These are phyloP conservation scores for Fistulifera pelliculosa DNA, from an alignment of 108 stramenopile species.

Conservation along the genomic window DNA sequence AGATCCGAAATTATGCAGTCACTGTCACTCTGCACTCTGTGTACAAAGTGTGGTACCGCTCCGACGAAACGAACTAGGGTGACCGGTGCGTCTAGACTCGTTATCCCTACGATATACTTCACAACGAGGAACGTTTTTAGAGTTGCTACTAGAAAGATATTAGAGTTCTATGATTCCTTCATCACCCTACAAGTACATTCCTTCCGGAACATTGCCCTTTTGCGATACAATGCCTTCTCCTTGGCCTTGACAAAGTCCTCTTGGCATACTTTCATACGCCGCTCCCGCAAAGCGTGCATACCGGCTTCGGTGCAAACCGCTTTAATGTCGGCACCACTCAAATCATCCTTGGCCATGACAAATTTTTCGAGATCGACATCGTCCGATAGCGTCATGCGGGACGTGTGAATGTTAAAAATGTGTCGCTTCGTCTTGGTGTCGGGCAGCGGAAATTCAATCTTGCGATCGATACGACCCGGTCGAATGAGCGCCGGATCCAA, in stretches of 20 bases:
- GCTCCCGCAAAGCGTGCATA: conserved; percentile 95
- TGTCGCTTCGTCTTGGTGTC: conserved; percentile 96
- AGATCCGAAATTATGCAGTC: too few species aligned
- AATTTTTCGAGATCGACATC: conserved; percentile 98
- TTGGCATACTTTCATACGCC: conserved; percentile 98
- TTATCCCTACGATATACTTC: too few species aligned
- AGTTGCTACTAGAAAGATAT: too few species aligned
- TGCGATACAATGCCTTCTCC: conserved; percentile 97
- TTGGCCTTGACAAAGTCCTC: conserved; percentile 98
- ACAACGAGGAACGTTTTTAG: too few species aligned
- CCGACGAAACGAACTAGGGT: too few species aligned
- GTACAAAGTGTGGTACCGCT: too few species aligned
- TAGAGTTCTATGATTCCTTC: too few species aligned
- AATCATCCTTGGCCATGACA: conserved; percentile 97
- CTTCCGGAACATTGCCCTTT: conserved; percentile 99
- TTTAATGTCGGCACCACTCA: conserved; percentile 98
- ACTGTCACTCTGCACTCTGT: too few species aligned
- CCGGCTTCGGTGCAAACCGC: conserved; percentile 98
- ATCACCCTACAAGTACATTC: conserved; percentile 9
- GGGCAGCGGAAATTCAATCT: conserved; percentile 99
- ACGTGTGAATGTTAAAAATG: conserved; percentile 98
- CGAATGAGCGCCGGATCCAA: conserved; percentile 98
- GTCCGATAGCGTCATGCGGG: conserved; percentile 85
- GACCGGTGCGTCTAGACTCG: too few species aligned
- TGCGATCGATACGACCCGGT: conserved; percentile 98